phyloP scores from a whole-genome alignment of 306 rosid species.

The Acmispon strigosus region DNA sequence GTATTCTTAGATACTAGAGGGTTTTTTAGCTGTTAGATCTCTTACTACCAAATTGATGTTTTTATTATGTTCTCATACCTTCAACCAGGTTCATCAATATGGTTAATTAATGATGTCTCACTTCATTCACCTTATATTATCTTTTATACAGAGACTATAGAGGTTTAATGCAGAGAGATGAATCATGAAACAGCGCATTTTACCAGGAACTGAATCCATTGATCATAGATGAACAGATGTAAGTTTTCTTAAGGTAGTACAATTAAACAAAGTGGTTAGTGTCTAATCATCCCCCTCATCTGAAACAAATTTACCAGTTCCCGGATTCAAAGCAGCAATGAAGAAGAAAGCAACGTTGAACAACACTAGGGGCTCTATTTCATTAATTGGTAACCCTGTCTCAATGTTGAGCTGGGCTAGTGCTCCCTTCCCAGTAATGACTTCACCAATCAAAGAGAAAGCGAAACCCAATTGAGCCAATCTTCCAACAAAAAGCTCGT shows the following conservation, averaged over 20 bases:
- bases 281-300: conserved; percentile 57
- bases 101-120: too few relatives aligned
- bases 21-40: too few relatives aligned
- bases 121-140: too few relatives aligned
- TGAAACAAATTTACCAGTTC: conserved; percentile 79
- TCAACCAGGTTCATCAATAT: too few relatives aligned
- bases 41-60: too few relatives aligned
- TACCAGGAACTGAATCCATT: conserved; percentile 5
- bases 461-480: conserved; percentile 95
- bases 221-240: conserved; percentile 2
- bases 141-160: too few relatives aligned
- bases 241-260: conserved; percentile 17
- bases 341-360: conserved; percentile 88
- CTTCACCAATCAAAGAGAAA: conserved; percentile 89
- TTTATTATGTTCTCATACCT: too few relatives aligned
- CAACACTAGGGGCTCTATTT: conserved; percentile 83
- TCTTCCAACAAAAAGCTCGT: conserved; percentile 94
- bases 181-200: not conserved
- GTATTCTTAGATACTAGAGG: too few relatives aligned
- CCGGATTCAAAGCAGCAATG: conserved; percentile 94
- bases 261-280: not conserved
- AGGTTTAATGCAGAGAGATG: not conserved
- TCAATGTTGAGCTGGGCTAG: conserved; percentile 91
- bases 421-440: conserved; percentile 95
- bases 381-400: conserved; percentile 89